These are phyloP conservation scores for Starmerella floricola DNA, from an alignment of 805 yeast species.

Conservation along the genomic window DNA sequence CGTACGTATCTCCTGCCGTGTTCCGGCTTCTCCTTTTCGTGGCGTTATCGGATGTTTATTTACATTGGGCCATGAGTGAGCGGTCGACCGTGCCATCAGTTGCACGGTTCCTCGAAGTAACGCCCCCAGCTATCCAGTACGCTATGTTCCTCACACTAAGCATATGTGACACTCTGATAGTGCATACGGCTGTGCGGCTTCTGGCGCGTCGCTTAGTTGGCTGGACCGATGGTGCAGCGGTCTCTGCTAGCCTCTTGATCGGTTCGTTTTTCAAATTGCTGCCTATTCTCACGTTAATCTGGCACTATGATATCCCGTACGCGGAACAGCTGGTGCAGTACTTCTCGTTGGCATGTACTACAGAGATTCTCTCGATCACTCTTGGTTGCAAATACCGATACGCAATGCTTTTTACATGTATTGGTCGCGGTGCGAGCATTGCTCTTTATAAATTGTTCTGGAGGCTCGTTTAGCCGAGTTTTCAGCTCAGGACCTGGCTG, in stretches of 20 bases:
- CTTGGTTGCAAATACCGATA: slow-evolving; percentile 28
- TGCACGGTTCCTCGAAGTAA: slow-evolving; percentile 21
- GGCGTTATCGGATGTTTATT: slow-evolving; percentile 73
- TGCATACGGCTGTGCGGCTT: slow-evolving; percentile 30
- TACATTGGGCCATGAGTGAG: slow-evolving; percentile 87
- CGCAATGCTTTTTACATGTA: slow-evolving; percentile 26
- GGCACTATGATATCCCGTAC: slow-evolving; percentile 86
- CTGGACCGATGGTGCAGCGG: slow-evolving; percentile 33
- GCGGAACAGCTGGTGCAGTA: slow-evolving; percentile 48
- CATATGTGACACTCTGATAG: slow-evolving; percentile 27
- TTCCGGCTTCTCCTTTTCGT: slow-evolving; percentile 38
- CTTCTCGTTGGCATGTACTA: slow-evolving; percentile 47
- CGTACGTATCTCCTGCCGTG: slow-evolving; percentile 4
- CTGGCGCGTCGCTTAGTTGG: slow-evolving; percentile 28
- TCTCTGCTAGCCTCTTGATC: slow-evolving; percentile 58
- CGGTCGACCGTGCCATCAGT: slow-evolving; percentile 31
- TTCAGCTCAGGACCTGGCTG: no score
- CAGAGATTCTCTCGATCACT: slow-evolving; percentile 49
- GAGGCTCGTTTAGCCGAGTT: slow-evolving; percentile 4
- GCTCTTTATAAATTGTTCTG: slow-evolving; percentile 5
- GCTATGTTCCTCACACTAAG: slow-evolving; percentile 30
- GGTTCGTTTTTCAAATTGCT: slow-evolving; percentile 72
- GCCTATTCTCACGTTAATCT: slow-evolving; percentile 85
- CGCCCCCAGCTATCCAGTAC: slow-evolving; percentile 31
- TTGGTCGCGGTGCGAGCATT: slow-evolving; percentile 3